Conservation (phyloP, 257 asterid genomes). For the Plectranthus barbatus region DNA sequence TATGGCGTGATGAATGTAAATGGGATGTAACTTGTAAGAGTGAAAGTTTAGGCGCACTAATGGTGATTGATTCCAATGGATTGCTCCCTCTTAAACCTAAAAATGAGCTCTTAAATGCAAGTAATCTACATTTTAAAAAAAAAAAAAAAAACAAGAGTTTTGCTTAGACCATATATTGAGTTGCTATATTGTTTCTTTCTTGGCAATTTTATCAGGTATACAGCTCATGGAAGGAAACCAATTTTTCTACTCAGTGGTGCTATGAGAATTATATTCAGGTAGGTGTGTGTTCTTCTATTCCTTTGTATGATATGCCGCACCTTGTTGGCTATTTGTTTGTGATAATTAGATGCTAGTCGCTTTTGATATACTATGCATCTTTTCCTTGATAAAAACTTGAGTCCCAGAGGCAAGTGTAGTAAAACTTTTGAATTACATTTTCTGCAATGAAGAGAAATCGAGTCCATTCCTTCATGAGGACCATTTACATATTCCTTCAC, state of each 20-base stretch:
- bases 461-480: background rate
- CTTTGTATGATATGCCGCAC: background rate
- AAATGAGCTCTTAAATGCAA: background rate
- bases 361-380: constrained; percentile 3
- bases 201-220: constrained; percentile 60
- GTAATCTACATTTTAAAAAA: background rate
- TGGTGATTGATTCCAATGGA: background rate
- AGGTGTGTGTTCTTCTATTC: background rate
- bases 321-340: too few relatives aligned
- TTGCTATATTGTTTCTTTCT: background rate
- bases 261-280: constrained; percentile 90
- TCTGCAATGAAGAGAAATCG: background rate
- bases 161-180: background rate
- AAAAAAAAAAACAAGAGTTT: background rate
- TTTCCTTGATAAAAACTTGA: too few relatives aligned
- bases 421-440: background rate
- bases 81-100: background rate
- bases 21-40: background rate
- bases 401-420: background rate
- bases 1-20: background rate
- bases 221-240: constrained; percentile 84
- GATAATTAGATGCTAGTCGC: background rate
- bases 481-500: background rate
- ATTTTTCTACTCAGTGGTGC: constrained; percentile 92
- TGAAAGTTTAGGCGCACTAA: background rate